These are phyloP conservation scores for Dactylonectria macrodidyma DNA, from an alignment of 2,329 filamentous ascomycete genomes.

Conservation along the genomic window DNA sequence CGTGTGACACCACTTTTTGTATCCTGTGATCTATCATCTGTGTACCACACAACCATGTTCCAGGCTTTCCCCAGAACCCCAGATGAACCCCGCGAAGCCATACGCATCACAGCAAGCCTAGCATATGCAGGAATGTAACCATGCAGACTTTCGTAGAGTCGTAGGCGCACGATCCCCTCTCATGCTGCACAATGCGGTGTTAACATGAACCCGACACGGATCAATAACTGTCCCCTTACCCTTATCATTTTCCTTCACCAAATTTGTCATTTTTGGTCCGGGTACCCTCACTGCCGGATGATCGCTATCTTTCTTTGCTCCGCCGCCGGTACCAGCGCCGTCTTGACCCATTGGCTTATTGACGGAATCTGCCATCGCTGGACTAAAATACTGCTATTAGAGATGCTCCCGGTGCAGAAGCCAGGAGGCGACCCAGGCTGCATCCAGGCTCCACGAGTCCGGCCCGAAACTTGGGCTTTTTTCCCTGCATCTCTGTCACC, in stretches of 20 bases:
- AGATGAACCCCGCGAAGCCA: slow-evolving; percentile 20
- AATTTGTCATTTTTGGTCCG: background rate
- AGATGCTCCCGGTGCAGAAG: slow-evolving; percentile 20
- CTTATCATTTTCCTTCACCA: background rate
- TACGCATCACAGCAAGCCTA: background rate
- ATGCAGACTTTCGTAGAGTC: background rate
- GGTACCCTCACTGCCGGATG: background rate
- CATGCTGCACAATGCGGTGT: background rate
- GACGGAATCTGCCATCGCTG: slow-evolving; percentile 1
- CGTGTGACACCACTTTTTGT: slow-evolving; percentile 18
- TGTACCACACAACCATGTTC: slow-evolving; percentile 21
- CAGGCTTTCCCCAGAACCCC: slow-evolving; percentile 30
- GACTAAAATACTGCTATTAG: slow-evolving; percentile 1
- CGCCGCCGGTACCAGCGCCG: background rate
- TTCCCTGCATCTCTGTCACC: background rate
- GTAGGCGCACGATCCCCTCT: too few relatives aligned
- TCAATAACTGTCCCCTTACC: background rate
- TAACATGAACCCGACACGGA: background rate
- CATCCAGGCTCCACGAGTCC: slow-evolving; percentile 9
- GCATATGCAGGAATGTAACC: background rate
- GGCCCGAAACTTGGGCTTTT: slow-evolving; percentile 12
- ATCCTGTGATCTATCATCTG: background rate
- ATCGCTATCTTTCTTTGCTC: slow-evolving; percentile 5
- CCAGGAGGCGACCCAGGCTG: slow-evolving; percentile 15
- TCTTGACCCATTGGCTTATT: background rate